Evolutionary conservation across 2,329 filamentous ascomycete genomes (phyloP).

Genomic region (Hymenoscyphus salicellus): DNA sequence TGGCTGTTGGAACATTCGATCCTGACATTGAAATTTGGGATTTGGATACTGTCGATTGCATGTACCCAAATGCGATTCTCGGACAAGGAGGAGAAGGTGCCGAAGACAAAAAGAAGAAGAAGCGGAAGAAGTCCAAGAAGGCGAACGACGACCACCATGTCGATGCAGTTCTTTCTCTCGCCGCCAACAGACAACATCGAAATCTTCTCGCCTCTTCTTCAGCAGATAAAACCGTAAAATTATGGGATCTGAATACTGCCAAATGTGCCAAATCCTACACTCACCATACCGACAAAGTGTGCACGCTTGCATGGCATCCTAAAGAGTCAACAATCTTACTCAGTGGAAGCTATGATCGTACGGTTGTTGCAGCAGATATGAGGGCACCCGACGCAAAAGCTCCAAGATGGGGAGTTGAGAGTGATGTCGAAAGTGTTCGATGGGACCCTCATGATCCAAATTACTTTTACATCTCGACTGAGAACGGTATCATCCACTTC

Average conservation of each 20-base stretch:
- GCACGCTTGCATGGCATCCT: conserved; percentile 90
- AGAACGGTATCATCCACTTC: conserved; percentile 87
- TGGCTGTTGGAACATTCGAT: conserved; percentile 94
- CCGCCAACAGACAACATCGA: conserved; percentile 88
- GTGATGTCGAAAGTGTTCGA: conserved; percentile 85
- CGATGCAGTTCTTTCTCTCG: conserved; percentile 85
- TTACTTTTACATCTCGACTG: conserved; percentile 93
- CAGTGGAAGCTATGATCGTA: conserved; percentile 92
- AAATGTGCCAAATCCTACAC: conserved; percentile 94
- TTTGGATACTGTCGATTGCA: conserved; percentile 90
- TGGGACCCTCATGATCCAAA: conserved; percentile 94
- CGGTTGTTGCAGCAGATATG: conserved; percentile 94
- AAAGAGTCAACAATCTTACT: conserved; percentile 83
- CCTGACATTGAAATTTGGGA: conserved; percentile 99
- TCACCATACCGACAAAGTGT: conserved; percentile 97
- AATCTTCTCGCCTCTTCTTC: conserved; percentile 94
- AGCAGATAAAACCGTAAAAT: conserved; percentile 93
- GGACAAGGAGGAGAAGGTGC: conserved; percentile 60
- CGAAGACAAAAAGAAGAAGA: conserved; percentile 71
- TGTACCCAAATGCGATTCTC: conserved; percentile 96
- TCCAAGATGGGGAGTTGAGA: conserved; percentile 88
- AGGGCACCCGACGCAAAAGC: conserved; percentile 79
- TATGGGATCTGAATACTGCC: conserved; percentile 92
- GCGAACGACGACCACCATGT: conserved; percentile 91
- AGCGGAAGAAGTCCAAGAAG: conserved; percentile 86